A percentile compares a stretch with the other conserved stretches of the same genome.
Conservation (phyloP, 78 protist species). For the Protostelium mycophagum region DNA sequence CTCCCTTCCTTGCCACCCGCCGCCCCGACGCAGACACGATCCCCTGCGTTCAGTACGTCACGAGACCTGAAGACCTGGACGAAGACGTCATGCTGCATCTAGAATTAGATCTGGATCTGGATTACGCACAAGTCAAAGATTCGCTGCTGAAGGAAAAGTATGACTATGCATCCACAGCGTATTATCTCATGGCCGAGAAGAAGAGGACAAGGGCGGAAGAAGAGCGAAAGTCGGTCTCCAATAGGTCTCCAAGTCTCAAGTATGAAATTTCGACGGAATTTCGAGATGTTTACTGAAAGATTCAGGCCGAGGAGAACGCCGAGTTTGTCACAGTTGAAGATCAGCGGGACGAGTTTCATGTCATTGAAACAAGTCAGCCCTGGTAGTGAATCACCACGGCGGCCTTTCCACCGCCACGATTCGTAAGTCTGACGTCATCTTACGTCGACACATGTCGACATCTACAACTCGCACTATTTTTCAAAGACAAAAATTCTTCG, state of each 20-base stretch:
- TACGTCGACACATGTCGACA: no score
- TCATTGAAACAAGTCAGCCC: not conserved
- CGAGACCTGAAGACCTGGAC: not conserved
- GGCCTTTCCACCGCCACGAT: no score
- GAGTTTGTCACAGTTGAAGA: not conserved
- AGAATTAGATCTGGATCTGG: not conserved
- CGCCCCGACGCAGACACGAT: no score
- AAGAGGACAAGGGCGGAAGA: not conserved
- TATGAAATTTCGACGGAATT: no score
- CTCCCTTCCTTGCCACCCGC: constrained; percentile 47
- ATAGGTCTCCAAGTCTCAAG: not conserved
- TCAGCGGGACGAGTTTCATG: not conserved
- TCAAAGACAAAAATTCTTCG: not conserved
- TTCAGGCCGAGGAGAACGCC: not conserved
- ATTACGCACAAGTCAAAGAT: not conserved
- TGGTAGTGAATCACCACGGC: not conserved
- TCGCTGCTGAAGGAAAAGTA: not conserved
- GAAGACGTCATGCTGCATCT: not conserved
- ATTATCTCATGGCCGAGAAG: not conserved
- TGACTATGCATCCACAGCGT: not conserved
- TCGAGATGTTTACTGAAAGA: no score
- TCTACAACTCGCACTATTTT: not conserved
- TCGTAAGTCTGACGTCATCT: no score
- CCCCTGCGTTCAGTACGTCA: no score
- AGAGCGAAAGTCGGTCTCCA: not conserved